Evolutionary conservation across 768 basidiomycete genomes (phyloP).

Genomic region (Phylloporus sp.): DNA sequence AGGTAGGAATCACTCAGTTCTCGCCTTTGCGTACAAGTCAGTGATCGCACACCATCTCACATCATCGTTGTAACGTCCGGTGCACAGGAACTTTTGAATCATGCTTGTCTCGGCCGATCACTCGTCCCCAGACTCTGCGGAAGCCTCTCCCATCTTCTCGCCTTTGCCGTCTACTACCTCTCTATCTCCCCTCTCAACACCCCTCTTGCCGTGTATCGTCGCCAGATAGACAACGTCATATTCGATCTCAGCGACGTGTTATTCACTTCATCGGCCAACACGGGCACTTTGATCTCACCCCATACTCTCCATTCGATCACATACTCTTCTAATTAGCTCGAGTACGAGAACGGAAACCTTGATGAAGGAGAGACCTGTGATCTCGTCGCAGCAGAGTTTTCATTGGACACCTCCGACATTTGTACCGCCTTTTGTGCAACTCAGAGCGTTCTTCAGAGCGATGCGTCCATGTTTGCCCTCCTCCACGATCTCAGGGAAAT

Average conservation of each 20-base stretch:
- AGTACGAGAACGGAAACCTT: constrained; percentile 21
- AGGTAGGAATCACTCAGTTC: not conserved
- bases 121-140: not conserved
- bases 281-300: constrained; percentile 11
- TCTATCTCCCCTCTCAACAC: not conserved
- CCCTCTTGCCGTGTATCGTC: constrained; percentile 6
- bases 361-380: constrained; percentile 6
- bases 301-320: constrained; percentile 10
- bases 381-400: constrained; percentile 11
- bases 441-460: constrained; percentile 4
- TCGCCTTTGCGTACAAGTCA: not conserved
- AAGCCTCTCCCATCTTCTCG: not conserved
- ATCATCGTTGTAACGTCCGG: not conserved
- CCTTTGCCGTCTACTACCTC: not conserved
- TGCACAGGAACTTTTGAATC: too few species aligned
- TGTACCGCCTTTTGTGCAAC: constrained; percentile 4
- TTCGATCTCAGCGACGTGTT: constrained; percentile 23
- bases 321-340: constrained; percentile 18
- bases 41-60: too few species aligned
- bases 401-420: constrained; percentile 12
- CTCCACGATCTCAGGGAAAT: constrained; percentile 12
- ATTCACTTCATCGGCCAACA: constrained; percentile 20
- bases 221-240: constrained; percentile 19
- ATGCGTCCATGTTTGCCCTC: constrained; percentile 12
- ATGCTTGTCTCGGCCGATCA: constrained; percentile 1